Percentiles rank a stretch among this genome's conserved stretches.
Conservation (phyloP, 495 filamentous ascomycete species). For the Talaromyces borbonicus region DNA sequence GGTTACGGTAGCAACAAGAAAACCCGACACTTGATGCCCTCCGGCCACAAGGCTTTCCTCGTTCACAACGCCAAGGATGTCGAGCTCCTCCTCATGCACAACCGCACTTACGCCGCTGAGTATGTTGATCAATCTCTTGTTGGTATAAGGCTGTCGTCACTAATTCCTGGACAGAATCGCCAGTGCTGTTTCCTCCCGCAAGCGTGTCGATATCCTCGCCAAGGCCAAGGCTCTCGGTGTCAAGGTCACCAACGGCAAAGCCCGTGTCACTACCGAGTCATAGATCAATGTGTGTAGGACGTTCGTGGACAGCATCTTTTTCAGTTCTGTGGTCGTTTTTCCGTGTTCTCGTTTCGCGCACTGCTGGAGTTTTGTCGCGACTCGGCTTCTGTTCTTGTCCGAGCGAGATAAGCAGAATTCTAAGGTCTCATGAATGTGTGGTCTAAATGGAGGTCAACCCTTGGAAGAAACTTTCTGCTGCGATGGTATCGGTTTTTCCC, state of each 20-base stretch:
- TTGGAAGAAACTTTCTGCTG: background rate
- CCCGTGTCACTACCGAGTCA: constrained; percentile 93
- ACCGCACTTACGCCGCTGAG: constrained; percentile 97
- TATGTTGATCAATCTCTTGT: constrained; percentile 39
- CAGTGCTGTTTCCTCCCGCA: constrained; percentile 93
- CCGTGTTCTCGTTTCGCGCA: constrained; percentile 6
- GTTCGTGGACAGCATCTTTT: constrained; percentile 6
- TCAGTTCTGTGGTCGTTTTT: constrained; percentile 3
- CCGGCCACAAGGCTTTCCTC: constrained; percentile 98
- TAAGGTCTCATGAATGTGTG: constrained; percentile 1
- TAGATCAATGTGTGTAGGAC: constrained; percentile 41
- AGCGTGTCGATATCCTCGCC: constrained; percentile 93
- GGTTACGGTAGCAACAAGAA: constrained; percentile 98
- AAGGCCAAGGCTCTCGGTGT: constrained; percentile 94
- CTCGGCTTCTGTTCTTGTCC: background rate
- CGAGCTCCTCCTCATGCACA: constrained; percentile 99
- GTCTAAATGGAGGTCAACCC: background rate
- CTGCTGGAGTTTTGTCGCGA: background rate
- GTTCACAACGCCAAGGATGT: constrained; percentile 92
- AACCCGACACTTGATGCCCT: constrained; percentile 96
- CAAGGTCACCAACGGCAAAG: constrained; percentile 99
- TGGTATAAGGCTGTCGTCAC: background rate
- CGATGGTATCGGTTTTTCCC: constrained; percentile 1
- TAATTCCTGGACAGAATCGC: constrained; percentile 59
- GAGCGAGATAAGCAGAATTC: background rate